Percentiles rank a stretch among this genome's conserved stretches.
These are phyloP conservation scores for Xylaria hypoxylon DNA, from an alignment of 2,329 filamentous ascomycete species.

Conservation along the genomic window DNA sequence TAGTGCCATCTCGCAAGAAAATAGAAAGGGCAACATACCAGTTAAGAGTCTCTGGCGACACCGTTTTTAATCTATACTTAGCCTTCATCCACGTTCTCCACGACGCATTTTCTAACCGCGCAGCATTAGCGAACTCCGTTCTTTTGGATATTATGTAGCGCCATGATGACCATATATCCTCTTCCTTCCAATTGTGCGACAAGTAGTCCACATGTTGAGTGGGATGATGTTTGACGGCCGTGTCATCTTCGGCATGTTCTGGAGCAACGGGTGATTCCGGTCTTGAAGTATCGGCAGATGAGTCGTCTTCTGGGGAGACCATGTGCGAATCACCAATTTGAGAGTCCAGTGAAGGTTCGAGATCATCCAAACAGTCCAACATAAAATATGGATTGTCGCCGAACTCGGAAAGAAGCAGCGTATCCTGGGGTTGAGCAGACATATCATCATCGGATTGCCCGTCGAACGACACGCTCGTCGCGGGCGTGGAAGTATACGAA, in stretches of 20 bases:
- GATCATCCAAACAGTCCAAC: conserved; percentile 54
- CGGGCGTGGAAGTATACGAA: conserved; percentile 72
- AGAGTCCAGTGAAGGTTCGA: conserved; percentile 65
- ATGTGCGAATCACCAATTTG: conserved; percentile 63
- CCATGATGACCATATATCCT: conserved; percentile 98
- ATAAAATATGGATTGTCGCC: conserved; percentile 62
- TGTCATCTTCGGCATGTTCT: conserved; percentile 81
- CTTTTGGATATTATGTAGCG: conserved; percentile 87
- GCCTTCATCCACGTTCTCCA: conserved; percentile 98
- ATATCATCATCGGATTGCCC: conserved; percentile 64
- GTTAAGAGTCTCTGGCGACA: conserved; percentile 91
- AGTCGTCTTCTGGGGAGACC: conserved; percentile 66
- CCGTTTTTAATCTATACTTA: conserved; percentile 86
- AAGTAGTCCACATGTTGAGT: conserved; percentile 95
- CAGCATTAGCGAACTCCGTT: conserved; percentile 82
- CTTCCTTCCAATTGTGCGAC: conserved; percentile 91
- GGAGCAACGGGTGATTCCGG: conserved; percentile 68
- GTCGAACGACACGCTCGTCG: conserved; percentile 71
- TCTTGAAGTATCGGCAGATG: conserved; percentile 62
- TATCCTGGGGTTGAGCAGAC: conserved; percentile 60
- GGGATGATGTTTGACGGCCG: conserved; percentile 77
- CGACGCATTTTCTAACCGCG: conserved; percentile 91
- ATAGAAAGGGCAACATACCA: conserved; percentile 71
- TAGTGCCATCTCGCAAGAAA: conserved; percentile 6
- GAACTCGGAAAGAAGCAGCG: conserved; percentile 60